Evolutionary conservation across 2,329 filamentous ascomycete genomes (phyloP).

Genomic region (Fonsecaea monophora): DNA sequence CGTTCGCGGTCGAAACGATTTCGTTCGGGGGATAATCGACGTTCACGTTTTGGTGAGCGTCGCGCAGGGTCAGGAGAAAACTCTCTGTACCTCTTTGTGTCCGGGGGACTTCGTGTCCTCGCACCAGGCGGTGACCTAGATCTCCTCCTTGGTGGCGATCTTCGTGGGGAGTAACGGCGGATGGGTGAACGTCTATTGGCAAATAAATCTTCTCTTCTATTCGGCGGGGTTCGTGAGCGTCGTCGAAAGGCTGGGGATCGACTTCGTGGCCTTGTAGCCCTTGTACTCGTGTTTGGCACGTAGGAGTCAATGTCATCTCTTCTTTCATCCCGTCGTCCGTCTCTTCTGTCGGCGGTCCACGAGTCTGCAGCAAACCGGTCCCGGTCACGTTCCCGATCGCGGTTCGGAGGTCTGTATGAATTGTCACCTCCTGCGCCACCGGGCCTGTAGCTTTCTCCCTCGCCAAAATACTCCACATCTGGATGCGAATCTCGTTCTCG

Average conservation of each 20-base stretch:
- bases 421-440: slow-evolving; percentile 38
- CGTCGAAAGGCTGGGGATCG: slow-evolving; percentile 52
- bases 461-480: slow-evolving; percentile 40
- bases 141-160: slow-evolving; percentile 50
- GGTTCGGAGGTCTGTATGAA: slow-evolving; percentile 36
- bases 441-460: slow-evolving; percentile 42
- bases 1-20: slow-evolving; percentile 43
- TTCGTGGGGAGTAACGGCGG: slow-evolving; percentile 51
- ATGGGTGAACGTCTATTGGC: slow-evolving; percentile 49
- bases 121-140: slow-evolving; percentile 50
- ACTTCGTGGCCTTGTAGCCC: slow-evolving; percentile 44
- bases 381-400: slow-evolving; percentile 29
- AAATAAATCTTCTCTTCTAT: slow-evolving; percentile 46
- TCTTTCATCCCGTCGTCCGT: slow-evolving; percentile 36
- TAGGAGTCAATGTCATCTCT: slow-evolving; percentile 41
- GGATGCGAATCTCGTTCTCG: slow-evolving; percentile 29
- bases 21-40: slow-evolving; percentile 42
- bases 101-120: slow-evolving; percentile 44
- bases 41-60: slow-evolving; percentile 47
- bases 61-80: slow-evolving; percentile 43
- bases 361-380: slow-evolving; percentile 30
- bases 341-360: slow-evolving; percentile 36
- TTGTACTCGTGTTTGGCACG: slow-evolving; percentile 35
- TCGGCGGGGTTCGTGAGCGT: slow-evolving; percentile 53
- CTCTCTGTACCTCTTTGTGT: slow-evolving; percentile 47